Percentiles rank a stretch among this genome's conserved stretches.
Evolutionary conservation across 2,329 filamentous ascomycete genomes (phyloP).

Genomic region (Rutstroemia sp.): DNA sequence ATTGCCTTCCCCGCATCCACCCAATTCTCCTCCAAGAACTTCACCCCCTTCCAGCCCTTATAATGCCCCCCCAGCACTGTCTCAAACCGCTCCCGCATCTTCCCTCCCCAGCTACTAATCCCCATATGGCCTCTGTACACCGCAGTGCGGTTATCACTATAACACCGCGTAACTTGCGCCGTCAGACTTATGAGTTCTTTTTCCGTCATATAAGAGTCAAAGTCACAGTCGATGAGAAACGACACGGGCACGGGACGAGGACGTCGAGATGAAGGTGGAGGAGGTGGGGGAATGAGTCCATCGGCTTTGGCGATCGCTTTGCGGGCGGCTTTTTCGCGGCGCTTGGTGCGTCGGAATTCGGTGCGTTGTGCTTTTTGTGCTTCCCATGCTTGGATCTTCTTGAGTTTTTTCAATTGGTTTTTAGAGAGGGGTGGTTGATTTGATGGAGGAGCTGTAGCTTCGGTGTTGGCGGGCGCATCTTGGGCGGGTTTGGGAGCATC

Average conservation of each 20-base stretch:
- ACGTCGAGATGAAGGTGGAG: constrained; percentile 6
- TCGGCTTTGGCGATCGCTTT: constrained; percentile 39
- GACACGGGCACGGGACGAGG: constrained; percentile 62
- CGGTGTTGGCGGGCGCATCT: background rate
- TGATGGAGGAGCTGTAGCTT: background rate
- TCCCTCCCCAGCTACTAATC: constrained; percentile 70
- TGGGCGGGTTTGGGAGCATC: background rate
- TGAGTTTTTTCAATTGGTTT: constrained; percentile 75
- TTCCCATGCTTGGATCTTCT: constrained; percentile 68
- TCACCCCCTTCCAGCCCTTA: constrained; percentile 70
- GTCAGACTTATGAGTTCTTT: constrained; percentile 78
- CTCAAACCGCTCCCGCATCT: constrained; percentile 72
- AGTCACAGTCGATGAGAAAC: constrained; percentile 84
- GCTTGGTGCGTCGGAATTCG: constrained; percentile 44
- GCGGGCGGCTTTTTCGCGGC: constrained; percentile 41
- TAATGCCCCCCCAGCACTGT: constrained; percentile 65
- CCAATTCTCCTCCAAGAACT: constrained; percentile 69
- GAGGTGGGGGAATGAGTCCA: constrained; percentile 14
- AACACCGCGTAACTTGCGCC: constrained; percentile 77
- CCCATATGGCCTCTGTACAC: constrained; percentile 63
- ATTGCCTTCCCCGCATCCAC: constrained; percentile 58
- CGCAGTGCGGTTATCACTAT: constrained; percentile 76
- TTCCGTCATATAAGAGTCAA: constrained; percentile 82
- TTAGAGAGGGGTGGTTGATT: constrained; percentile 55
- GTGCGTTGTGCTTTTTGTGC: constrained; percentile 55